Evolutionary conservation across 768 basidiomycete species (phyloP).

Genomic region (Boletus subcaerulescens): DNA sequence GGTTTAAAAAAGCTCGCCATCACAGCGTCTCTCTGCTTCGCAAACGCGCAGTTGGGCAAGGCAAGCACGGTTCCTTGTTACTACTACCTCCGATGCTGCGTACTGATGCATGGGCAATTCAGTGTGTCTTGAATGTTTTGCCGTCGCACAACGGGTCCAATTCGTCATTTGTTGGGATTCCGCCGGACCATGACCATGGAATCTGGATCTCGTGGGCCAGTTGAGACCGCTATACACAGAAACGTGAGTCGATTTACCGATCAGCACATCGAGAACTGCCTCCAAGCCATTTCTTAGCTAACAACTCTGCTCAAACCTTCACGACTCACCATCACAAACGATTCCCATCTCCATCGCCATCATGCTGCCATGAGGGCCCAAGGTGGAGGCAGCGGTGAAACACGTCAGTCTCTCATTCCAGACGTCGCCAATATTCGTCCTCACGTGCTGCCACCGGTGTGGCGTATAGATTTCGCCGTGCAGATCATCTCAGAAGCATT

Average conservation of each 20-base stretch:
- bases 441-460: slow-evolving; percentile 23
- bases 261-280: slow-evolving; percentile 20
- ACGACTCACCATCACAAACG: slow-evolving; percentile 67
- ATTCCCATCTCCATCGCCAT: slow-evolving; percentile 84
- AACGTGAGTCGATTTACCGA: slow-evolving; percentile 43
- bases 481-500: slow-evolving; percentile 71
- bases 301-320: slow-evolving; percentile 57
- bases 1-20: no score
- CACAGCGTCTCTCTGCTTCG: slow-evolving; percentile 1
- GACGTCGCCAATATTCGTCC: slow-evolving; percentile 8
- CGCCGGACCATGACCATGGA: slow-evolving; percentile 29
- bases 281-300: slow-evolving; percentile 46
- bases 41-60: slow-evolving; percentile 1
- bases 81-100: slow-evolving; percentile 12
- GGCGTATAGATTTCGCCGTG: slow-evolving; percentile 66
- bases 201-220: slow-evolving; percentile 39
- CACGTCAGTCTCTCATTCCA: slow-evolving; percentile 56
- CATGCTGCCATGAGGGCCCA: slow-evolving; percentile 77
- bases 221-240: slow-evolving; percentile 58
- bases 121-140: slow-evolving; percentile 26
- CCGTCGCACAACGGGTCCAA: slow-evolving; percentile 18
- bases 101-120: slow-evolving; percentile 19
- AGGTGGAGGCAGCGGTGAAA: slow-evolving; percentile 69
- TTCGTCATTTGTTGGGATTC: slow-evolving; percentile 17
- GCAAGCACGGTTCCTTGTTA: slow-evolving; percentile 11